Conservation (phyloP, 192 early-diverging fungal species). For the Backusella liffmaniae region DNA sequence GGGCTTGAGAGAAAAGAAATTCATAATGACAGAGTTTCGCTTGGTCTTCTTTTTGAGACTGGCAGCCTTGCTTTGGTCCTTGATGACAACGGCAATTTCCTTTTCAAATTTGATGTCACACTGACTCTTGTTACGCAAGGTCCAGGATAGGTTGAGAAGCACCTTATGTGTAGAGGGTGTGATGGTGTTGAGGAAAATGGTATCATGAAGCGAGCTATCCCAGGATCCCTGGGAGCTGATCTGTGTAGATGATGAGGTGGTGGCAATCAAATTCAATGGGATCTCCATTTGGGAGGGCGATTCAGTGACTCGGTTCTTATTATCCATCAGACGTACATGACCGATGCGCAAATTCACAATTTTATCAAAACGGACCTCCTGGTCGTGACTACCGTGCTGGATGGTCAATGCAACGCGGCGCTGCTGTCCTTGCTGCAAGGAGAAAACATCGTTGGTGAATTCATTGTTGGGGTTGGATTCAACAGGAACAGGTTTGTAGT, state of each 20-base stretch:
- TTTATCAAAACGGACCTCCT: slow-evolving; percentile 41
- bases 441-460: slow-evolving; percentile 46
- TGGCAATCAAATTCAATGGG: slow-evolving; percentile 43
- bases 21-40: slow-evolving; percentile 7
- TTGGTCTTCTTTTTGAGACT: slow-evolving; percentile 11
- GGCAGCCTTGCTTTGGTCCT: slow-evolving; percentile 31
- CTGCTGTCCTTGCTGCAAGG: slow-evolving; percentile 75
- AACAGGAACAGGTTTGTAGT: slow-evolving; percentile 58
- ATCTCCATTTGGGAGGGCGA: slow-evolving; percentile 48
- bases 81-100: slow-evolving; percentile 59
- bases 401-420: slow-evolving; percentile 63
- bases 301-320: slow-evolving; percentile 54
- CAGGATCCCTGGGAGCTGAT: slow-evolving; percentile 55
- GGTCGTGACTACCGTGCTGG: slow-evolving; percentile 57
- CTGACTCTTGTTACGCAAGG: slow-evolving; percentile 52
- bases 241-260: slow-evolving; percentile 42
- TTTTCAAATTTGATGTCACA: slow-evolving; percentile 54
- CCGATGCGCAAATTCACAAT: slow-evolving; percentile 46
- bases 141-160: slow-evolving; percentile 52
- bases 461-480: slow-evolving; percentile 42
- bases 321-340: slow-evolving; percentile 50
- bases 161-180: slow-evolving; percentile 59
- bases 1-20: slow-evolving; percentile 7
- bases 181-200: slow-evolving; percentile 60
- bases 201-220: slow-evolving; percentile 77